Base-by-base conservation (phyloP, 2,329 filamentous ascomycete species). In the Trichophyton simii region DNA sequence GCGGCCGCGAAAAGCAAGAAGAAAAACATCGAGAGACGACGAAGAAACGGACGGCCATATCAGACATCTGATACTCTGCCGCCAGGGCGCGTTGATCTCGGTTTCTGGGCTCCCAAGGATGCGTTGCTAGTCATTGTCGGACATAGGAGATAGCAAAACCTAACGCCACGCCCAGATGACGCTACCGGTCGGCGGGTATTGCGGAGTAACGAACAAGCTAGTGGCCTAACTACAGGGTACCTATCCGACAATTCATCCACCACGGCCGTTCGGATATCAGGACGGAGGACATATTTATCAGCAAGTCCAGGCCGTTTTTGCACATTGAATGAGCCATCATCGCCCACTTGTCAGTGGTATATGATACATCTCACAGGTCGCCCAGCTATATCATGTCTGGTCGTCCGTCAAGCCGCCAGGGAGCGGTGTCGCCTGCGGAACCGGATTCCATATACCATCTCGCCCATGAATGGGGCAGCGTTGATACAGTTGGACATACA, bases 381-480 rank as follows among this genome's bases (percentile, higher is more conserved):
- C 34, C 20, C 9, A 11, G 34, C 20, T 25, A 22, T 28, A 46
- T n/a, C 15, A 42, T 58, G 57, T 44, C 36, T 58, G 13, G 57
- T 4, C 57, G 9, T 44, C 8, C n/a, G 1, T 25, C 41, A 9
- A 28, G 6, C 57, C 20, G 34, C 6, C 57, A 46, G 57, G 41
- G 41, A 36, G 28, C 64, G 42, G 54, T 63, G 15, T 65, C 63
- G 44, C 62, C 63, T 15, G 64, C 64, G 18, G 69, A 66, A 42
- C 67, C 68, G 13, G 65, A 64, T 5, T 66, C 68, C 25, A 61
- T 68, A 31, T 75, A 73, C 67, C 74, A 76, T 61, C 68, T 71
- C 8, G 69, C 72, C 15, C 67, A 65, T 60, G 73, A 75, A 68
- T 72, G 20, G 65, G 66, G 62, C 72, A 73, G 76, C 60, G 69